Evolutionary conservation across 495 filamentous ascomycete genomes (phyloP).

Genomic region (Xylaria telfairii): DNA sequence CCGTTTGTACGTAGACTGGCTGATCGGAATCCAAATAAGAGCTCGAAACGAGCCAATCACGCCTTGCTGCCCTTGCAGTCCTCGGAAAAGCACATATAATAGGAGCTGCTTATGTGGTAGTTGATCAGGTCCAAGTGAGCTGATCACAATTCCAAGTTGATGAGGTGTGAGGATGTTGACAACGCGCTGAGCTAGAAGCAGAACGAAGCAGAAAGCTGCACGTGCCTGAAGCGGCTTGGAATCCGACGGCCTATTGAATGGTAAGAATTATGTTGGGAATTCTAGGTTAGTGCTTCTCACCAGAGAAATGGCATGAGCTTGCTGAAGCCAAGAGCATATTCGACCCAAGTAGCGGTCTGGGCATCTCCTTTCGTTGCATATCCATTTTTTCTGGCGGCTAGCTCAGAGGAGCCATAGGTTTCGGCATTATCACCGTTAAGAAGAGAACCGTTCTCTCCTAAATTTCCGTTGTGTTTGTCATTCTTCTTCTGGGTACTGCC

Average conservation of each 20-base stretch:
- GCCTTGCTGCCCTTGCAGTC: conserved; percentile 80
- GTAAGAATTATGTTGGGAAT: not conserved
- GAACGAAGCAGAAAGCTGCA: conserved; percentile 57
- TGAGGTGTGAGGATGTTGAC: conserved; percentile 71
- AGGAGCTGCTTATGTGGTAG: conserved; percentile 53
- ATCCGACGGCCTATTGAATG: not conserved
- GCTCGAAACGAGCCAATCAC: conserved; percentile 73
- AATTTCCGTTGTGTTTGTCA: not conserved
- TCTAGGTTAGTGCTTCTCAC: not conserved
- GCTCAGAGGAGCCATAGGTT: not conserved
- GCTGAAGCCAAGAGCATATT: conserved; percentile 11
- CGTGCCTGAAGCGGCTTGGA: not conserved
- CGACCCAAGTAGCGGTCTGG: conserved; percentile 1
- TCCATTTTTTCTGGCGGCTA: not conserved
- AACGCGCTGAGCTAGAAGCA: conserved; percentile 68
- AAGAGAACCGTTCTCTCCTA: not conserved
- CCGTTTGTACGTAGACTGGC: conserved; percentile 84
- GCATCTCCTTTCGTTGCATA: not conserved
- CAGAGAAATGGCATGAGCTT: conserved; percentile 10
- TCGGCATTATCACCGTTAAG: not conserved
- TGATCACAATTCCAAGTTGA: conserved; percentile 69
- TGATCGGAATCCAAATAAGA: conserved; percentile 79
- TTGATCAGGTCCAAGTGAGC: conserved; percentile 51
- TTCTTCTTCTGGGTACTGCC: not conserved
- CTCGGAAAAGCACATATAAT: conserved; percentile 69